phyloP scores from a whole-genome alignment of 768 basidiomycete genomes.

The Lentinula aciculospora region DNA sequence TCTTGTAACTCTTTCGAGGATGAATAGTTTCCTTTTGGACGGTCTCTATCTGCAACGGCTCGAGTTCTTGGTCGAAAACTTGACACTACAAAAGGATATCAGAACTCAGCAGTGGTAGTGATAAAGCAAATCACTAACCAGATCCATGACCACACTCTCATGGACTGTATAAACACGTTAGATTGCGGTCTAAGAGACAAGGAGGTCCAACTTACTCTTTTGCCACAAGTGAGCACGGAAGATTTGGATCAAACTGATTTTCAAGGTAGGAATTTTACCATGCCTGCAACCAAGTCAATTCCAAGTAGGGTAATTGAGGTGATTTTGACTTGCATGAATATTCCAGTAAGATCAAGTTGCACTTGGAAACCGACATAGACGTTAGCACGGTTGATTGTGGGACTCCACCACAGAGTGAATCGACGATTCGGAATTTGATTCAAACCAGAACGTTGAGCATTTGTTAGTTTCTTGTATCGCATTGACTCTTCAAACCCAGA shows the following conservation, averaged over 20 bases:
- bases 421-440: constrained; percentile 98
- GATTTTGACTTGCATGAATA: constrained; percentile 64
- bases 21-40: constrained; percentile 99
- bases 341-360: constrained; percentile 94
- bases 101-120: neutral
- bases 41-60: constrained; percentile 97
- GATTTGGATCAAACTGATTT: constrained; percentile 99
- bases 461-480: constrained; percentile 95
- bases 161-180: constrained; percentile 47
- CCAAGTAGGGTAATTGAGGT: neutral
- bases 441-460: constrained; percentile 96
- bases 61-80: constrained; percentile 98
- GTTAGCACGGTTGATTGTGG: constrained; percentile 98
- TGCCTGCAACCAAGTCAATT: constrained; percentile 46
- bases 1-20: constrained; percentile 99
- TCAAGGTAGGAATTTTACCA: constrained; percentile 96
- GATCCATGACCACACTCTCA: constrained; percentile 89
- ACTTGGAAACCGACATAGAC: constrained; percentile 99
- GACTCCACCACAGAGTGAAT: constrained; percentile 99
- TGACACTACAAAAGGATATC: constrained; percentile 56
- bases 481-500: constrained; percentile 96
- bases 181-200: constrained; percentile 15
- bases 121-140: constrained; percentile 35
- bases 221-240: constrained; percentile 99
- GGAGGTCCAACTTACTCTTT: constrained; percentile 66